These are phyloP conservation scores for Coemansia sp. DNA, from an alignment of 192 early-diverging fungal genomes.

Conservation along the genomic window DNA sequence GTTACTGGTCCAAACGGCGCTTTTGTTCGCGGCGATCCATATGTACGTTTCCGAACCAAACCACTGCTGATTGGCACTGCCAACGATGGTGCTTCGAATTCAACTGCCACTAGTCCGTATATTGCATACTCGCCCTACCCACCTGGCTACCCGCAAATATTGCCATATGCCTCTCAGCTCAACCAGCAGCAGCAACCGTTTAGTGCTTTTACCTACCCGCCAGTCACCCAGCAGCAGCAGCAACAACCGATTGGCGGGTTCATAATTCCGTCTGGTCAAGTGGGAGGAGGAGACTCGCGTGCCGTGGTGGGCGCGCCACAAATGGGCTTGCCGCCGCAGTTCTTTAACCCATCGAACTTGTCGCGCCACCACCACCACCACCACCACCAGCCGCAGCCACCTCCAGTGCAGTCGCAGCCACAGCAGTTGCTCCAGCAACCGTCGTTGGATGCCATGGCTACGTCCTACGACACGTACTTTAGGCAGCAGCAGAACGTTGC, in stretches of 20 bases:
- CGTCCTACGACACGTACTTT: conserved; percentile 12
- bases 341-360: conserved; percentile 11
- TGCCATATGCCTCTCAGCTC: conserved; percentile 22
- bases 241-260: conserved; percentile 8
- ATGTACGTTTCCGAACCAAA: conserved; percentile 29
- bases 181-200: conserved; percentile 20
- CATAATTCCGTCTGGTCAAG: conserved; percentile 5
- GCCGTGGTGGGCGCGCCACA: conserved; percentile 8
- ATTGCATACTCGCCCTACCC: conserved; percentile 21
- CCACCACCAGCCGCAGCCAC: neutral
- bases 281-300: conserved; percentile 17
- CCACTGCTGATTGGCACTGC: neutral
- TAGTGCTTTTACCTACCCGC: conserved; percentile 16
- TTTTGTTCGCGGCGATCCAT: conserved; percentile 78
- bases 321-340: conserved; percentile 8
- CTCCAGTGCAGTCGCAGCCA: neutral
- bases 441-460: neutral
- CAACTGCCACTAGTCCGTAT: conserved; percentile 2
- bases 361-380: neutral
- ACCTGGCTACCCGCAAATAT: conserved; percentile 23
- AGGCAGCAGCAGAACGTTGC: conserved; percentile 7
- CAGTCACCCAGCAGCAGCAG: neutral
- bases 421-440: conserved; percentile 6
- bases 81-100: neutral
- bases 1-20: conserved; percentile 74